Conservation (phyloP, 352 stramenopile species). For the Phytophthora rubi region DNA sequence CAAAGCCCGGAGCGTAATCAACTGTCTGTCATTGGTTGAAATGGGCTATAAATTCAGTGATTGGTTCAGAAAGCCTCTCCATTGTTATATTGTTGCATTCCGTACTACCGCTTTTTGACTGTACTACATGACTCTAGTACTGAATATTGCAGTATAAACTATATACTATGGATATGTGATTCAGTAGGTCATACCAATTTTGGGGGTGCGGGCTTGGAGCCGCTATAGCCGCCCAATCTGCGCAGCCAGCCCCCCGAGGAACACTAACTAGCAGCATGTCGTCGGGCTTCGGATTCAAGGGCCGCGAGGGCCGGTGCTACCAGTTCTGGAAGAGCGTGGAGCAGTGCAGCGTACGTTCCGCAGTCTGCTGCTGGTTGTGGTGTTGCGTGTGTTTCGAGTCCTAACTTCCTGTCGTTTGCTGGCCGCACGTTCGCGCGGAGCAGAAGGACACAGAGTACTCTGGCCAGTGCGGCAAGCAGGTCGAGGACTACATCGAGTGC, state of each 20-base stretch:
- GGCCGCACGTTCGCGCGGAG: slow-evolving; percentile 11
- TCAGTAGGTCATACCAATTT: neutral
- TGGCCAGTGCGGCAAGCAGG: slow-evolving; percentile 83
- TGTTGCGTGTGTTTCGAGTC: neutral
- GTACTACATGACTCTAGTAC: neutral
- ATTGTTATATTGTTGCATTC: neutral
- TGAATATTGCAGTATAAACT: neutral
- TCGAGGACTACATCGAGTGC: slow-evolving; percentile 96
- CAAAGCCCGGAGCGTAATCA: neutral
- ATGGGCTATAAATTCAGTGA: neutral
- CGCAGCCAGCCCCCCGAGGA: slow-evolving; percentile 8
- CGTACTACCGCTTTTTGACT: neutral
- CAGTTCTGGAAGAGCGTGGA: slow-evolving; percentile 94
- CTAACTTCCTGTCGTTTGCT: slow-evolving; percentile 21
- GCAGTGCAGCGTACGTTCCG: slow-evolving; percentile 92
- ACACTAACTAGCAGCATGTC: slow-evolving; percentile 74
- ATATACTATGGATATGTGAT: neutral
- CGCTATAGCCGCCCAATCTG: slow-evolving; percentile 27
- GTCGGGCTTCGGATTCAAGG: slow-evolving; percentile 94
- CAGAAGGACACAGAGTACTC: slow-evolving; percentile 86
- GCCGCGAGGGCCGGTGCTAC: slow-evolving; percentile 93
- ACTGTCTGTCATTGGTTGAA: neutral
- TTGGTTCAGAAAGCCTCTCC: neutral
- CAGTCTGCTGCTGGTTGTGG: slow-evolving; percentile 35
- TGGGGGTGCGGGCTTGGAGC: slow-evolving; percentile 3